A percentile compares a stretch with the other conserved stretches of the same genome.
These are phyloP conservation scores for Hypoxylon sp. DNA, from an alignment of 2,329 filamentous ascomycete species.

Conservation along the genomic window DNA sequence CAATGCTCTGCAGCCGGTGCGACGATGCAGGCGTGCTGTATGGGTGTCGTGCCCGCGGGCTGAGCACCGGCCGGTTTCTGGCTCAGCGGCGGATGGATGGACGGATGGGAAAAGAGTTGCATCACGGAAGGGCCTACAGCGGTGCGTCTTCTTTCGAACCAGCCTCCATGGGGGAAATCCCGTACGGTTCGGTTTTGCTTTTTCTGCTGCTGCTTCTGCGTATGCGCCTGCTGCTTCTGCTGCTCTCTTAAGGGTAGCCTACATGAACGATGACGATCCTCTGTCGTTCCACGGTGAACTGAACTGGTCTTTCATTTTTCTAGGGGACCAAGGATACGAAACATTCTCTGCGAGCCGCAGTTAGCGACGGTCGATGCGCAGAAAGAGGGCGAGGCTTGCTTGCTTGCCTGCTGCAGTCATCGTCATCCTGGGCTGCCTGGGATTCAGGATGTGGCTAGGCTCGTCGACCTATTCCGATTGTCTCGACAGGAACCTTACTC, in stretches of 20 bases:
- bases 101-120: slow-evolving; percentile 26
- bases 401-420: slow-evolving; percentile 27
- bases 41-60: slow-evolving; percentile 22
- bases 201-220: not conserved
- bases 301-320: not conserved
- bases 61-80: slow-evolving; percentile 15
- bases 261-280: slow-evolving; percentile 29
- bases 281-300: slow-evolving; percentile 27
- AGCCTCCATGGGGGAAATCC: not conserved
- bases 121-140: slow-evolving; percentile 16
- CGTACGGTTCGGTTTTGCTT: not conserved
- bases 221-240: not conserved
- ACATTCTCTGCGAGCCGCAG: slow-evolving; percentile 37
- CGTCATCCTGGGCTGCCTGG: slow-evolving; percentile 26
- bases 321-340: not conserved
- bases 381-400: slow-evolving; percentile 10
- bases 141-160: slow-evolving; percentile 5
- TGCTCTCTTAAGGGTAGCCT: slow-evolving; percentile 1
- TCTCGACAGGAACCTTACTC: slow-evolving; percentile 29
- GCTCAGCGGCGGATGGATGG: too few species aligned
- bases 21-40: slow-evolving; percentile 24
- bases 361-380: slow-evolving; percentile 38
- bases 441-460: slow-evolving; percentile 26
- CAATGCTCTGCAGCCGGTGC: slow-evolving; percentile 25
- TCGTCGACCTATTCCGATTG: slow-evolving; percentile 23